These are phyloP conservation scores for Lipomyces spencermartinsiae DNA, from an alignment of 805 yeast genomes.

Conservation along the genomic window DNA sequence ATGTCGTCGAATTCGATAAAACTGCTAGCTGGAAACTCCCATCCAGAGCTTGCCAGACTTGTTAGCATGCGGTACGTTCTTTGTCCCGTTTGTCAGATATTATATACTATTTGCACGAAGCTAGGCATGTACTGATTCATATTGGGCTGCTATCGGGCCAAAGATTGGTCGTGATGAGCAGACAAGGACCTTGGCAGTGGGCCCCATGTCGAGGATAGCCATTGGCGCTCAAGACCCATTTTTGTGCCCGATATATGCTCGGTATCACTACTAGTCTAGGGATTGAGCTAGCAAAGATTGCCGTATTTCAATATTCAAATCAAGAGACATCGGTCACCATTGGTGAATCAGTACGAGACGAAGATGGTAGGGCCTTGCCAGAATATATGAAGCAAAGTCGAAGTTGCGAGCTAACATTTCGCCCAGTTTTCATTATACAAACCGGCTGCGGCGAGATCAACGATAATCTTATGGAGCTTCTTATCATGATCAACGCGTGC, in stretches of 20 bases:
- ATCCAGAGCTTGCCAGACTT: conserved; percentile 77
- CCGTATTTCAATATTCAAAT: conserved; percentile 84
- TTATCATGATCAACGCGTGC: conserved; percentile 92
- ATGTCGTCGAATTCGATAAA: conserved; percentile 60
- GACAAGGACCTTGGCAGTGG: not conserved
- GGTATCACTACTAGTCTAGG: conserved; percentile 54
- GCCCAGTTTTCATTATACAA: conserved; percentile 52
- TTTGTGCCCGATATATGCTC: conserved; percentile 8
- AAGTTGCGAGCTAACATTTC: not conserved
- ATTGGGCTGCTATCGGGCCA: not conserved
- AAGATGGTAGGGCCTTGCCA: conserved; percentile 55
- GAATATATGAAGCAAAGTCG: not conserved
- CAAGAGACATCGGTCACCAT: conserved; percentile 87
- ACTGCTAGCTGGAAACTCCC: conserved; percentile 62
- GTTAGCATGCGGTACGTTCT: conserved; percentile 59
- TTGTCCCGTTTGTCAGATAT: not conserved
- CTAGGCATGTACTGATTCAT: not conserved
- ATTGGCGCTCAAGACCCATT: not conserved
- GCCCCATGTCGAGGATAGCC: not conserved
- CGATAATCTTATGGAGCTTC: conserved; percentile 83
- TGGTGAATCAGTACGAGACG: conserved; percentile 88
- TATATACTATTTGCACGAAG: not conserved
- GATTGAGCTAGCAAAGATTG: conserved; percentile 71
- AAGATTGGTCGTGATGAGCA: not conserved
- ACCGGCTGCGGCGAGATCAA: conserved; percentile 87